Evolutionary conservation across 2,329 filamentous ascomycete species (phyloP), one percentile per base, ranked within the genome.

Genomic region (Pyrenophora teres): DNA sequence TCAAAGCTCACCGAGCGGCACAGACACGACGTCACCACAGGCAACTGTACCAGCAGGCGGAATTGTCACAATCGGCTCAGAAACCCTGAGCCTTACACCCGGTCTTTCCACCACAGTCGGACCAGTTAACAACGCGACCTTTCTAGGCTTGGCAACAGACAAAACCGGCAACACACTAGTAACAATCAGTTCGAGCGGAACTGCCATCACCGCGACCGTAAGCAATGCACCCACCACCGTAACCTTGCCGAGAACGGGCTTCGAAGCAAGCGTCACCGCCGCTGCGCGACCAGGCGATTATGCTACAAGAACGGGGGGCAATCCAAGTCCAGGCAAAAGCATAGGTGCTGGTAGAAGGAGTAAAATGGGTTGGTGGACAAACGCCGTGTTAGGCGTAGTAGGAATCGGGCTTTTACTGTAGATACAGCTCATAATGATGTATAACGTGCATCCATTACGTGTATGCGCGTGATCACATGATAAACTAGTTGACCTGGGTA

Each of bases 101-200:
- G 68, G 68, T 19, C 52, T 71, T 3, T 67, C 67, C 0, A 69
- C 65, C 6, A 60, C 54, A 4, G 30, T 72, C 3, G 64, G 60
- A 12, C 38, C 55, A 18, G 40, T 53, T 13, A 27, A 27, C 19
- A 21, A 39, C 12, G 53, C 59, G 1, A 70, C 67, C 1, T 57
- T 62, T 19, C 40, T 72, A 12, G 62, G 51, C 4, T 54, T 71
- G 6, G 57, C 57, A 5, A 69, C 67, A 3, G 54, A 69, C 38
- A 35, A 30, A n/a, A 46, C 50, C 8, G 66, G 65, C 15, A 60
- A 65, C 12, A 69, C 65, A 0, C 46, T 69, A 3, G 57, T 70
- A 7, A 59, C 63, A 2, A 46, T 70, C 15, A 65, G 62, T 45
- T 65, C 65, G 4, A 69, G 64, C 33, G 67, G 66, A 19, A 62